Evolutionary conservation across 2,329 filamentous ascomycete genomes (phyloP), one percentile per base, ranked within the genome.

Genomic region (Cryphonectria japonica): DNA sequence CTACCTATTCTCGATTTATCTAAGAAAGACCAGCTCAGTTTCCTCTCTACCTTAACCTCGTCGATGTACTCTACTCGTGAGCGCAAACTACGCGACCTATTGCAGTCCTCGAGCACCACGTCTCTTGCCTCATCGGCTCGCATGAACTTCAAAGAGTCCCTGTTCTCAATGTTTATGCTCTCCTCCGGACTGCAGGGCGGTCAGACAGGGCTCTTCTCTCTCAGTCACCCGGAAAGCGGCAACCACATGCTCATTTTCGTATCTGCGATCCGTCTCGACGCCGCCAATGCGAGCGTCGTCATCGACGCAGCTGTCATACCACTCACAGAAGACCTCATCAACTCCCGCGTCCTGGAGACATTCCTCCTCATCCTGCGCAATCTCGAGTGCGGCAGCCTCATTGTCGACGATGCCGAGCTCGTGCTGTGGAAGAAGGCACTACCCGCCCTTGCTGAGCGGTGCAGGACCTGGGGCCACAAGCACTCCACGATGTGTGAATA

Each of bases 351-450:
- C 61, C 73, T 85, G 22, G 77, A 81, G 26, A 72, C 76, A 0
- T 85, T 86, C 73, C 76, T 85, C 3, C 73, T 82, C 3, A 52
- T 82, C 1, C 72, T 83, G 0, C 77, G 78, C 19, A 76, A 77
- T 13, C 76, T 83, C 0, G 78, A 83, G 62, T 78, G 80, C 68
- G 79, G 79, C 73, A 79, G 76, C 14, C 74, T 83, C n/a, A 76
- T 67, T 0, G 81, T 86, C 5, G 78, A 85, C 39, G 86, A 88
- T 14, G 85, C 83, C n/a, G 91, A 92, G 52, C 80, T 93, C 2
- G 78, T 85, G 1, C 78, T 85, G 13, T 87, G 85, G 85, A 85
- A 85, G 74, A 79, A 77, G 52, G 69, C 77, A 1, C 75, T 87
- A 3, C 84, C 85, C 0, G 79, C 82, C 0, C 72, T 85, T 64